Conservation (phyloP, 129 eudicot genomes). For the Centaurea solstitialis region DNA sequence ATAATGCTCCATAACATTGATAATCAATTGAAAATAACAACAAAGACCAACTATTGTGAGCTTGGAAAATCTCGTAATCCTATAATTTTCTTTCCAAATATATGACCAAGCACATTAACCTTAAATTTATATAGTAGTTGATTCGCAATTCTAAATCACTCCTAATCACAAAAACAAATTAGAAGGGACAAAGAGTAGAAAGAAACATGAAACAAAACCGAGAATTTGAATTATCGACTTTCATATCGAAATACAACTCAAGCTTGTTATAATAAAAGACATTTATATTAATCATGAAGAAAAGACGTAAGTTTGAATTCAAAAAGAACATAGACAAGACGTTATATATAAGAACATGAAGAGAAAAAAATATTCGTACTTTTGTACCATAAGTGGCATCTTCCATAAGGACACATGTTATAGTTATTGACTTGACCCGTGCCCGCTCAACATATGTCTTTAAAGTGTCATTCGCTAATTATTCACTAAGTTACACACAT, state of each 20-base stretch:
- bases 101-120: neutral
- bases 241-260: neutral
- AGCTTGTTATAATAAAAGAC: neutral
- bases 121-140: neutral
- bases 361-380: neutral
- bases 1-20: neutral
- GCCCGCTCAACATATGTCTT: conserved; percentile 26
- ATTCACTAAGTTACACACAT: neutral
- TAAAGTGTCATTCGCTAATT: neutral
- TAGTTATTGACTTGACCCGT: conserved; percentile 21
- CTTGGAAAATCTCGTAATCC: neutral
- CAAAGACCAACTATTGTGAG: neutral
- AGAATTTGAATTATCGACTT: neutral
- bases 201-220: neutral
- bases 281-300: neutral
- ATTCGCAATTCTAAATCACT: neutral
- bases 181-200: neutral
- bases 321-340: neutral
- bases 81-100: neutral
- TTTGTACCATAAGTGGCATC: conserved; percentile 1
- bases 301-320: neutral
- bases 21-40: neutral
- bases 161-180: neutral
- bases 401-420: neutral
- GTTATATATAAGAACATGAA: neutral